Conservation (phyloP, 768 basidiomycete genomes). For the Lentinula aciculospora region DNA sequence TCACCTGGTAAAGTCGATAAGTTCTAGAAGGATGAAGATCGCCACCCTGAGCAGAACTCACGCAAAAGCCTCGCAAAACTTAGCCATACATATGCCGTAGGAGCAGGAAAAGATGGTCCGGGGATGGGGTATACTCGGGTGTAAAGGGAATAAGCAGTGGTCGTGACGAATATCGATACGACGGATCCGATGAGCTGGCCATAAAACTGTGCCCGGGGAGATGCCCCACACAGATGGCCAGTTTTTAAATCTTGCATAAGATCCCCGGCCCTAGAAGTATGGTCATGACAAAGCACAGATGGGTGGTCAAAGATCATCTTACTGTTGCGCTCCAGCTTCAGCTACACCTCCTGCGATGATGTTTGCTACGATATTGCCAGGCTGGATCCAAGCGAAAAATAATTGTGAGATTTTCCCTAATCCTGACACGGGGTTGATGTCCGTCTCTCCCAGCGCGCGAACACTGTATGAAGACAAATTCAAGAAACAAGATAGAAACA, state of each 20-base stretch:
- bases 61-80: slow-evolving; percentile 70
- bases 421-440: slow-evolving; percentile 88
- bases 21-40: not conserved
- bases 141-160: slow-evolving; percentile 84
- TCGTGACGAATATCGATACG: slow-evolving; percentile 83
- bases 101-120: slow-evolving; percentile 92
- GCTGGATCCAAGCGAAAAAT: slow-evolving; percentile 90
- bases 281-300: not conserved
- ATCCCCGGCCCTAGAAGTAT: slow-evolving; percentile 71
- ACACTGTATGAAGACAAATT: slow-evolving; percentile 44
- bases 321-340: slow-evolving; percentile 94
- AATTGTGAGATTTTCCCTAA: slow-evolving; percentile 94
- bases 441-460: slow-evolving; percentile 92
- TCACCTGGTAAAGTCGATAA: slow-evolving; percentile 50
- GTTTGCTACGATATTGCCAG: slow-evolving; percentile 95
- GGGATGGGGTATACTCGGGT: slow-evolving; percentile 85
- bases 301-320: slow-evolving; percentile 15
- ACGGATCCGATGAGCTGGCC: slow-evolving; percentile 89
- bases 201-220: slow-evolving; percentile 91
- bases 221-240: slow-evolving; percentile 86
- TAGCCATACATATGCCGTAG: slow-evolving; percentile 93
- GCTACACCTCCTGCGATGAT: slow-evolving; percentile 97
- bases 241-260: slow-evolving; percentile 99
- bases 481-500: slow-evolving; percentile 1
- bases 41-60: slow-evolving; percentile 28